Percentiles rank a stretch among this genome's conserved stretches.
phyloP scores from a whole-genome alignment of 345 rosid species.

The Arabis hirsuta region DNA sequence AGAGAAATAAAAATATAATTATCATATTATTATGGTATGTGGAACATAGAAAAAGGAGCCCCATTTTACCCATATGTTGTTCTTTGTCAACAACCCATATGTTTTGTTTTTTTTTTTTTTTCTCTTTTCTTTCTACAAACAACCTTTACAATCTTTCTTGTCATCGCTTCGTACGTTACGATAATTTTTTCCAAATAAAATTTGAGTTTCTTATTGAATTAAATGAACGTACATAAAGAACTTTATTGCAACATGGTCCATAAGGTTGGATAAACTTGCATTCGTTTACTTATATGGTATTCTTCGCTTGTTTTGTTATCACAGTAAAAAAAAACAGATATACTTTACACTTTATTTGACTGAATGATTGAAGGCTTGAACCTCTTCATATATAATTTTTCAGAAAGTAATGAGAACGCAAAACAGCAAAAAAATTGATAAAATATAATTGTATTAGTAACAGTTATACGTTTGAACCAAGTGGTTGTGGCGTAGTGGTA shows the following conservation, averaged over 20 bases:
- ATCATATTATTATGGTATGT: conserved; percentile 22
- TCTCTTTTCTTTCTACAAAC: background rate
- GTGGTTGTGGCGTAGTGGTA: too few relatives aligned
- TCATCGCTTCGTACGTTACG: background rate
- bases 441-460: background rate
- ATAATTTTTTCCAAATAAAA: background rate
- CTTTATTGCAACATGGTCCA: background rate
- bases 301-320: background rate
- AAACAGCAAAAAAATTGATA: background rate
- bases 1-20: conserved; percentile 7
- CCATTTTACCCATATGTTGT: conserved; percentile 33
- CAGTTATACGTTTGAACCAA: background rate
- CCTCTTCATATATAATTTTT: background rate
- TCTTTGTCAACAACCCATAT: conserved; percentile 27
- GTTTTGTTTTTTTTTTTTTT: background rate
- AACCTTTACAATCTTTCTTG: background rate
- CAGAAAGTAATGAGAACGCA: background rate
- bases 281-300: background rate
- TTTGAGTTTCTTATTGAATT: too few relatives aligned
- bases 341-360: background rate
- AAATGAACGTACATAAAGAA: background rate
- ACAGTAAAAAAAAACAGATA: background rate
- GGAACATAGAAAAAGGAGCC: conserved; percentile 31
- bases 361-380: background rate
- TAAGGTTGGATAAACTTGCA: background rate